Evolutionary conservation across 768 basidiomycete species (phyloP).

Genomic region (Mycena metata): DNA sequence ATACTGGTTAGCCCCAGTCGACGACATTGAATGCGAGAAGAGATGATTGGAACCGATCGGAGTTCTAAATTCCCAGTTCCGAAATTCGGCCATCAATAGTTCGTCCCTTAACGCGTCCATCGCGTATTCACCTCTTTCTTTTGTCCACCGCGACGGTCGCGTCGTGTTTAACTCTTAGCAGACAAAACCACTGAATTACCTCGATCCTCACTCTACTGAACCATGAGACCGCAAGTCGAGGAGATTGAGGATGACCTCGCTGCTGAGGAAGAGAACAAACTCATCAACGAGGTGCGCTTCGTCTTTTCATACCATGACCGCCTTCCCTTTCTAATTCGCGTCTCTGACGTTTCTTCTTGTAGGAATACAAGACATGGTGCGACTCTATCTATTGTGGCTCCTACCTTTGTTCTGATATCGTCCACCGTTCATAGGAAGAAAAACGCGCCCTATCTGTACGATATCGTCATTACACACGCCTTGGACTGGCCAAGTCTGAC

Average conservation of each 20-base stretch:
- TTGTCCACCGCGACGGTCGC: not conserved
- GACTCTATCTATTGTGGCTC: conserved; percentile 21
- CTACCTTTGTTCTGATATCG: conserved; percentile 14
- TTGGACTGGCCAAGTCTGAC: conserved; percentile 98
- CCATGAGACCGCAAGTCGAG: conserved; percentile 69
- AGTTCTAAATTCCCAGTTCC: too few species aligned
- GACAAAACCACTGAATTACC: not conserved
- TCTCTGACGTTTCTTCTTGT: conserved; percentile 12
- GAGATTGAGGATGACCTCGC: conserved; percentile 85
- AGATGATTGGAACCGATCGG: too few species aligned
- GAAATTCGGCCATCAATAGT: too few species aligned
- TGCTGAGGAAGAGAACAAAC: conserved; percentile 89
- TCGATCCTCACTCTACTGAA: not conserved
- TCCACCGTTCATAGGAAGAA: conserved; percentile 76
- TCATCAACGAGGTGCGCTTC: conserved; percentile 83
- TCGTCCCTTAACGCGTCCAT: conserved; percentile 20
- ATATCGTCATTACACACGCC: conserved; percentile 96
- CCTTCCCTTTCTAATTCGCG: not conserved
- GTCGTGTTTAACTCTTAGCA: not conserved
- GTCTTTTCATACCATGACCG: conserved; percentile 32
- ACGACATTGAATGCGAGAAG: too few species aligned
- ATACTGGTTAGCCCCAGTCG: not conserved
- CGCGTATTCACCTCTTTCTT: conserved; percentile 5
- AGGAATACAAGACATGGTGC: conserved; percentile 94
- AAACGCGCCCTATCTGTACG: conserved; percentile 98